Evolutionary conservation across 768 basidiomycete species (phyloP), one percentile per base, ranked within the genome.

Genomic region (Arthromyces matolae): DNA sequence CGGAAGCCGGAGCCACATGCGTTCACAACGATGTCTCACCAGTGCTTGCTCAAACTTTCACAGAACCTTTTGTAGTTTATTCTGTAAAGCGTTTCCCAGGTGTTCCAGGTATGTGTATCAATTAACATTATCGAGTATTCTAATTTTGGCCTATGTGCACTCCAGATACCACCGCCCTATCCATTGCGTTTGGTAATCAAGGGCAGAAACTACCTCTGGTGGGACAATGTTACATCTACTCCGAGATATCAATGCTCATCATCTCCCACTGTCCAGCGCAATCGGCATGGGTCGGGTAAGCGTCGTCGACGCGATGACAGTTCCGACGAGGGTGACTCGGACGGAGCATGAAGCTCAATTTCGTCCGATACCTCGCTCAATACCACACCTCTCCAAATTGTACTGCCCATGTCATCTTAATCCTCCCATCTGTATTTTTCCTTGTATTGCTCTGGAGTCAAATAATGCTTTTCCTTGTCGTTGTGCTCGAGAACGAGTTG

Each of bases 61-160:
- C 89, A 33, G 83, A 90, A 22, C 76, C 83, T 22, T 95, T 96
- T 60, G 79, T 80, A 9, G 93, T 97, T 0, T 93, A 74, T 67
- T 92, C 91, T 2, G 93, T 93, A 28, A 97, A 97, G 71, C 82
- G 88, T 40, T 97, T 95, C 71, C 92, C 91, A 40, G 93, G 93
- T 41, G 93, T 97, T 34, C 88, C 91, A 69, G 89, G 90, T 90
- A 69, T 62, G 65, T 36, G 14, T 20, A 19, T 33, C 13, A 13
- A 51, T 51, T 50, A 53, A 33, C 61, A 63, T 58, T 53, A 56
- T 47, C 52, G 45, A 33, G 50, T 41, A 47, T 37, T 41, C 34
- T 47, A 18, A 31, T 31, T 48, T 16, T 35, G 36, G 50, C 31
- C 2, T 19, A 23, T 33, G 45, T 50, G 50, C 45, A 54, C 58